Conservation (phyloP, 2,329 filamentous ascomycete genomes). For the Colletotrichum caudatum region DNA sequence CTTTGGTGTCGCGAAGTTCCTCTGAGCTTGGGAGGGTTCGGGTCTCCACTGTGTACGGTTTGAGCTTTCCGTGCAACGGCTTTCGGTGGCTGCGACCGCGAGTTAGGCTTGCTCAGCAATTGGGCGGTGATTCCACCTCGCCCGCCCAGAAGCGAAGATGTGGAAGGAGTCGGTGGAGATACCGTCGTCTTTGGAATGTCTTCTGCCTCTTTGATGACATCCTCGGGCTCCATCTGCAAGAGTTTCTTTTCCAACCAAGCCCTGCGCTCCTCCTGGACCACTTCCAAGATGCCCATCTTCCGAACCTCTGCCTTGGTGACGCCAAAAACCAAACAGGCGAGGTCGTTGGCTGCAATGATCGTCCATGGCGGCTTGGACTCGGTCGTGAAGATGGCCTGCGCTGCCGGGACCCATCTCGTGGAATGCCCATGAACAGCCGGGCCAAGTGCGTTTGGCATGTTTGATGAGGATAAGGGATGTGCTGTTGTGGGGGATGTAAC, state of each 20-base stretch:
- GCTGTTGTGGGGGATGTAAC: constrained; percentile 59
- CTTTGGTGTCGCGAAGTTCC: constrained; percentile 72
- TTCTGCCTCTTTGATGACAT: constrained; percentile 48
- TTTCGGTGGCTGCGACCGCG: constrained; percentile 67
- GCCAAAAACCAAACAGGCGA: constrained; percentile 98
- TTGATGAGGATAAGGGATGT: constrained; percentile 55
- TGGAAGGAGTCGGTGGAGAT: constrained; percentile 54
- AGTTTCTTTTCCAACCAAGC: constrained; percentile 92
- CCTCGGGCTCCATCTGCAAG: constrained; percentile 68
- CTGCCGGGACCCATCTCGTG: constrained; percentile 88
- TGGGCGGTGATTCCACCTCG: constrained; percentile 84
- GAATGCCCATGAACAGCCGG: constrained; percentile 85
- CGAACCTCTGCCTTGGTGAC: constrained; percentile 95
- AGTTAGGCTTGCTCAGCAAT: constrained; percentile 84
- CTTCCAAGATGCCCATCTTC: constrained; percentile 93
- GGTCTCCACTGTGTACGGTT: constrained; percentile 69
- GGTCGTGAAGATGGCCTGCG: constrained; percentile 98
- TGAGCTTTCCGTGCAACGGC: constrained; percentile 71
- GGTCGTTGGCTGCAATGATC: constrained; percentile 93
- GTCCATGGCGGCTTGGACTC: constrained; percentile 92
- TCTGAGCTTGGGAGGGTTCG: constrained; percentile 66
- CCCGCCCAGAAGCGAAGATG: constrained; percentile 73
- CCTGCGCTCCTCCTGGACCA: constrained; percentile 89
- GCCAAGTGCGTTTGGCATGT: constrained; percentile 62
- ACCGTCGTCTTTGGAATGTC: constrained; percentile 54